A percentile compares a stretch with the other conserved stretches of the same genome.
Evolutionary conservation across 768 basidiomycete genomes (phyloP).

Genomic region (Mycena chlorophos): DNA sequence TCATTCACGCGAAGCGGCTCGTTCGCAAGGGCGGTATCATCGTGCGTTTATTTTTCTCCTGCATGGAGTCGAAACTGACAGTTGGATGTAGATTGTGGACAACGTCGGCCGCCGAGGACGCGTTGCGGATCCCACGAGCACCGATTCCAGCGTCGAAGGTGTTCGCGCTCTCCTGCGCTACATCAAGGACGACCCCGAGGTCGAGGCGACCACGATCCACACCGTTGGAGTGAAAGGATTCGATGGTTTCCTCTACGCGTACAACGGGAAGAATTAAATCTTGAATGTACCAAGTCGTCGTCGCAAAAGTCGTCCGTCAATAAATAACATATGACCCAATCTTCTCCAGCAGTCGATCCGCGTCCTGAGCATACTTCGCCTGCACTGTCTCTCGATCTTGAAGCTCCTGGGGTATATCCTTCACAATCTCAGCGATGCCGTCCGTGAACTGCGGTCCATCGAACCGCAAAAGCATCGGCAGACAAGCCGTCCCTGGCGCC

Average conservation of each 20-base stretch:
- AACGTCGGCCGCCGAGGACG: constrained; percentile 56
- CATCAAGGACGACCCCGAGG: constrained; percentile 50
- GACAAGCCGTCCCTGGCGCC: not conserved
- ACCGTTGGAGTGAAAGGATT: constrained; percentile 55
- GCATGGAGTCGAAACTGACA: not conserved
- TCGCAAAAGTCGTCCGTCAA: too few relatives aligned
- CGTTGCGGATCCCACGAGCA: constrained; percentile 42
- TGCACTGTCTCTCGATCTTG: too few relatives aligned
- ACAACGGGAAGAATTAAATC: too few relatives aligned
- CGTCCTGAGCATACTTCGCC: too few relatives aligned
- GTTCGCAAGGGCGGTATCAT: constrained; percentile 62
- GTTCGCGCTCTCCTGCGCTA: constrained; percentile 45
- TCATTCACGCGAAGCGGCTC: constrained; percentile 60
- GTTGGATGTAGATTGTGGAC: constrained; percentile 54
- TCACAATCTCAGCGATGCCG: not conserved
- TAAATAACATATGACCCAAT: too few relatives aligned
- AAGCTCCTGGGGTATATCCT: not conserved
- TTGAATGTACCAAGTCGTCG: too few relatives aligned
- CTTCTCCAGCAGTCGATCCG: too few relatives aligned
- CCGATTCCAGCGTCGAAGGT: constrained; percentile 42
- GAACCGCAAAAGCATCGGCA: not conserved
- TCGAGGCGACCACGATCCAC: constrained; percentile 51
- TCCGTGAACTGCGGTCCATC: not conserved
- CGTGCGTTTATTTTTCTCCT: constrained; percentile 35
- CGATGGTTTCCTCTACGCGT: constrained; percentile 54